Percentiles rank a stretch among this genome's conserved stretches.
Conservation (phyloP, 164 flowering plant species). For the Brasenia schreberi region DNA sequence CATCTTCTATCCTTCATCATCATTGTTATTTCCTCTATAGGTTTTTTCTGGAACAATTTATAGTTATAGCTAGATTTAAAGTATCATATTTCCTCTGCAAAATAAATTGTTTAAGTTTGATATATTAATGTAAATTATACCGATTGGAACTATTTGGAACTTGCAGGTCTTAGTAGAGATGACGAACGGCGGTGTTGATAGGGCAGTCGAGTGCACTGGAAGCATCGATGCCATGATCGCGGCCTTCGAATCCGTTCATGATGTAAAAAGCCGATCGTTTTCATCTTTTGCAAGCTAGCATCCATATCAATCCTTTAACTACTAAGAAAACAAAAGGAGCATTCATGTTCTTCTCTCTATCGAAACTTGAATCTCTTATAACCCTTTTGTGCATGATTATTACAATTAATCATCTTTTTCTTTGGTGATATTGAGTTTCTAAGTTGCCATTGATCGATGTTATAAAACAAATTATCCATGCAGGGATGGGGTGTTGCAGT, state of each 20-base stretch:
- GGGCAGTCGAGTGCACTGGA: slow-evolving; percentile 53
- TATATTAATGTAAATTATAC: background rate
- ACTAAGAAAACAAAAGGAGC: background rate
- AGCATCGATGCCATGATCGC: slow-evolving; percentile 20
- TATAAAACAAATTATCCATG: too few relatives aligned
- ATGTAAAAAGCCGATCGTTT: slow-evolving; percentile 8
- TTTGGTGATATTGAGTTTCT: too few relatives aligned
- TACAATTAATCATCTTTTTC: too few relatives aligned
- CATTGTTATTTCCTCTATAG: background rate
- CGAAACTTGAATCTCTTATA: background rate
- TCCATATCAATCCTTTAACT: background rate
- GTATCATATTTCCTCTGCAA: too few relatives aligned
- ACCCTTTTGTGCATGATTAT: background rate
- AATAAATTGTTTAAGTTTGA: too few relatives aligned
- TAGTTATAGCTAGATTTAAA: too few relatives aligned
- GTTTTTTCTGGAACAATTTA: too few relatives aligned
- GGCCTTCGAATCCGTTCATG: slow-evolving; percentile 43
- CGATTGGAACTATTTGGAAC: background rate
- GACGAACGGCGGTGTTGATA: slow-evolving; percentile 23
- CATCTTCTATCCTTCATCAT: background rate
- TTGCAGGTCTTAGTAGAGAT: slow-evolving; percentile 25
- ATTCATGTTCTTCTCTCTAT: background rate
- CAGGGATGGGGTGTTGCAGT: slow-evolving; percentile 77
- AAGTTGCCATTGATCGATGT: too few relatives aligned
- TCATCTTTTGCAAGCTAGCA: background rate